Percentiles rank a stretch among this genome's conserved stretches.
Conservation (phyloP, 2,329 filamentous ascomycete genomes). For the Alternaria sp. region DNA sequence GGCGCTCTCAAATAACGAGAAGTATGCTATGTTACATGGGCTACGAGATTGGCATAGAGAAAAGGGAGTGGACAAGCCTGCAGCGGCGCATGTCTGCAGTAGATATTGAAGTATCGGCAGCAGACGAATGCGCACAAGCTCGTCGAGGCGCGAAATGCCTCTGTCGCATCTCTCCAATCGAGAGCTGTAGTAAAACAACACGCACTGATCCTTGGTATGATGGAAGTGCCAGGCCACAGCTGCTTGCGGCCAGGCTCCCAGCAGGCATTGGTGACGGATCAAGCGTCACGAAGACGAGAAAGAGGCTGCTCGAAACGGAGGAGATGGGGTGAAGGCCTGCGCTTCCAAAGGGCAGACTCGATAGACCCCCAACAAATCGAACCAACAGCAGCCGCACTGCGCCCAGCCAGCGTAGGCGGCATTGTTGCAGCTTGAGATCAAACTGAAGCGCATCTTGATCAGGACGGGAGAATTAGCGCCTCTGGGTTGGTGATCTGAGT, state of each 20-base stretch:
- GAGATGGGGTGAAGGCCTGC: conserved; percentile 26
- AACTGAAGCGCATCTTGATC: conserved; percentile 40
- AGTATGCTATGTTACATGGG: neutral
- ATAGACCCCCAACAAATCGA: conserved; percentile 36
- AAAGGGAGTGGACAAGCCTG: neutral
- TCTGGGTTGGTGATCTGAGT: conserved; percentile 44
- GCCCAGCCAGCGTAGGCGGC: conserved; percentile 33
- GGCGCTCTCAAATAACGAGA: neutral
- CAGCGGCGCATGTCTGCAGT: neutral
- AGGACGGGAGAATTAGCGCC: conserved; percentile 39
- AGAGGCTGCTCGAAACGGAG: conserved; percentile 17
- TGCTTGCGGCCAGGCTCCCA: conserved; percentile 3
- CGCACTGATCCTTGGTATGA: neutral
- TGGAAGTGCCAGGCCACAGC: conserved; percentile 2
- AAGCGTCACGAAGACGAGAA: conserved; percentile 2
- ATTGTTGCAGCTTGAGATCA: conserved; percentile 33
- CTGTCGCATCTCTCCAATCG: neutral
- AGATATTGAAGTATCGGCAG: neutral
- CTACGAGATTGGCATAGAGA: neutral
- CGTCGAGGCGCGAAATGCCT: neutral
- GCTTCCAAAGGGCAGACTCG: conserved; percentile 31
- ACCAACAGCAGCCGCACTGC: conserved; percentile 25
- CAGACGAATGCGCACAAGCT: conserved; percentile 2
- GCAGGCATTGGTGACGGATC: conserved; percentile 1
- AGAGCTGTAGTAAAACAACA: neutral